Evolutionary conservation across 176 grass and related monocot genomes (phyloP), one percentile per base, ranked within the genome.

Genomic region (Pharus latifolius): DNA sequence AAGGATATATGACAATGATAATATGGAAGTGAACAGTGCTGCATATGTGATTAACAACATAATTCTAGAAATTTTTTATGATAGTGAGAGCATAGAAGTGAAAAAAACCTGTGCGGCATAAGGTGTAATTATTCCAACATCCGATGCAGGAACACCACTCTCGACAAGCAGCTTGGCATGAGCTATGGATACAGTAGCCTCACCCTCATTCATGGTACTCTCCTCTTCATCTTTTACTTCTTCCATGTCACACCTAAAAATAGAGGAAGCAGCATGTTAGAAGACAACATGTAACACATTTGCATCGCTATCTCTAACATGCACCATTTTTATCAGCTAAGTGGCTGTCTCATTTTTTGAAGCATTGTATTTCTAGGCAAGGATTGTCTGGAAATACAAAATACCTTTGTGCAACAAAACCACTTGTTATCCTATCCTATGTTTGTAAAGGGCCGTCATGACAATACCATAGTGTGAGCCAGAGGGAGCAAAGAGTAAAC

Each of bases 191-290:
- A 98, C 94, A 56, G 71, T 65, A 69, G 94, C 94, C 56, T 98
- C 94, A 6, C 94, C 94, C 74, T 98, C 94, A 27, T 90, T 98
- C 83, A 93, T 90, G 30, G 81, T 88, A 70, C 94, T 98, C 72
- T 88, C 94, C 78, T 92, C 93, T 90, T 98, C 94, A 10, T 93
- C 84, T 88, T 98, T 98, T 68, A 88, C 88, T 84, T 98, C 94
- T 79, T 98, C 94, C 89, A 98, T 98, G 56, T 92, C 94, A 81
- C 94, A 98, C 53, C 94, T 98, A 63, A 45, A 79, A 47, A 3
- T 69, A 48, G 29, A 61, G 64, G 29, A 42, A 38, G 46, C 32
- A 38, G 46, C 32, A 50, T 27, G 8, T 65, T 47, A 81, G 20
- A 64, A 65, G 22, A 78, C 23, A 58, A 34, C 10, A 57, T n/a